Conservation (phyloP, 2,329 filamentous ascomycete species). For the Chrysoporthe deuterocubensis region DNA sequence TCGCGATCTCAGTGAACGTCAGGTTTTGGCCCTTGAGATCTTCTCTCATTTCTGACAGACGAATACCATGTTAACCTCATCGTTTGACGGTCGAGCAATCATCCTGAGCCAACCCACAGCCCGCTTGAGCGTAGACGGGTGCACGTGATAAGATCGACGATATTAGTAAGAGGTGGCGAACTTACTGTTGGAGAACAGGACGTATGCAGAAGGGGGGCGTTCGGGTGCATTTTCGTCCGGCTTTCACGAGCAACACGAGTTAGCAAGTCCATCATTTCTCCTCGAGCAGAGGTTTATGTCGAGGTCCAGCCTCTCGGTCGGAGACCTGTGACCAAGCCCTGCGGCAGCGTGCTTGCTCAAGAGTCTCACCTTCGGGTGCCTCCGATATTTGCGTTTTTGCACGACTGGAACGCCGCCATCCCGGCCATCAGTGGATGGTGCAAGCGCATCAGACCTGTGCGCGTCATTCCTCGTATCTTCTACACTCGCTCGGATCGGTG, state of each 20-base stretch:
- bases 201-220: constrained; percentile 80
- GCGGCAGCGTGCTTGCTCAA: not conserved
- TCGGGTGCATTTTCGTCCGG: constrained; percentile 81
- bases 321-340: not conserved
- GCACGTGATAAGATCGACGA: constrained; percentile 5
- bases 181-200: constrained; percentile 84
- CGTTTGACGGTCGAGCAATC: not conserved
- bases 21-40: constrained; percentile 76
- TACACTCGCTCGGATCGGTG: constrained; percentile 52
- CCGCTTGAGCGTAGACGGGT: not conserved
- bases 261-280: constrained; percentile 3
- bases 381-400: constrained; percentile 74
- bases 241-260: constrained; percentile 41
- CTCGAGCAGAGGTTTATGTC: not conserved
- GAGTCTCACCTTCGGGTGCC: constrained; percentile 71
- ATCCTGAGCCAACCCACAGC: not conserved
- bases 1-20: constrained; percentile 83
- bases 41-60: constrained; percentile 69
- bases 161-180: constrained; percentile 31
- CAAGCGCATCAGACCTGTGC: constrained; percentile 47
- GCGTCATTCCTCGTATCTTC: constrained; percentile 62
- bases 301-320: not conserved
- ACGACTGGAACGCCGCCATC: constrained; percentile 48
- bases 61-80: too few species aligned
- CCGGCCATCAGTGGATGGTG: constrained; percentile 45